Evolutionary conservation across 2,329 filamentous ascomycete species (phyloP), one percentile per base, ranked within the genome.

Genomic region (Furcasterigmium furcatum): DNA sequence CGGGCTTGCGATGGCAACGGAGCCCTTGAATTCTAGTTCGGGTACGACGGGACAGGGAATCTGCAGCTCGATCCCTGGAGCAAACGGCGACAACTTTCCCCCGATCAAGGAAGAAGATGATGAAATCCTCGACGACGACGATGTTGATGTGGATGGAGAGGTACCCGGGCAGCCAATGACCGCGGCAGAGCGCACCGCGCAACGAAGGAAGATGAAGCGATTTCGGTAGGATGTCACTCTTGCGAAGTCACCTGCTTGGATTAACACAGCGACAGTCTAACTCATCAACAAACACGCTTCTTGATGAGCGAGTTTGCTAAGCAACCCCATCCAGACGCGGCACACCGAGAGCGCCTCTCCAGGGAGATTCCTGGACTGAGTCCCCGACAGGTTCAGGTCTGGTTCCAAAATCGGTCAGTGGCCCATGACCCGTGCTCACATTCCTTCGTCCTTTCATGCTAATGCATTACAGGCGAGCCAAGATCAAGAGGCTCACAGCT

Each of bases 291-390:
- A 74, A 96, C 92, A n/a, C 85, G 92, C 13, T 97, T 95, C 58
- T 73, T 97, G 46, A 95, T 96, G 90, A 96, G 89, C 67, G 91
- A 97, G 64, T 97, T 96, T 60, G 88, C 91, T 46, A 91, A 94
- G 57, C 91, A 97, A 62, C 89, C 91, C 20, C 91, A 96, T 62
- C 91, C 91, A 8, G 91, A 97, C 68, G 91, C 91, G 34, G 88
- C 88, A 39, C 91, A 96, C 64, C 79, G 91, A 51, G 91, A 96
- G 63, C 79, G 90, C 39, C 74, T 97, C 30, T 92, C 91, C 4
- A 77, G 87, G 52, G 90, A 96, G 63, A 96, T 97, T 38, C 91
- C 92, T 25, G 92, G 91, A 1, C 70, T 97, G 41, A 96, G 88
- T 58, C 89, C 91, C 30, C 82, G 91, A 50, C 91, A 97, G 63